Base-by-base conservation (phyloP, 371 early-diverging fungal genomes). In the Rhizopus microsporus region DNA sequence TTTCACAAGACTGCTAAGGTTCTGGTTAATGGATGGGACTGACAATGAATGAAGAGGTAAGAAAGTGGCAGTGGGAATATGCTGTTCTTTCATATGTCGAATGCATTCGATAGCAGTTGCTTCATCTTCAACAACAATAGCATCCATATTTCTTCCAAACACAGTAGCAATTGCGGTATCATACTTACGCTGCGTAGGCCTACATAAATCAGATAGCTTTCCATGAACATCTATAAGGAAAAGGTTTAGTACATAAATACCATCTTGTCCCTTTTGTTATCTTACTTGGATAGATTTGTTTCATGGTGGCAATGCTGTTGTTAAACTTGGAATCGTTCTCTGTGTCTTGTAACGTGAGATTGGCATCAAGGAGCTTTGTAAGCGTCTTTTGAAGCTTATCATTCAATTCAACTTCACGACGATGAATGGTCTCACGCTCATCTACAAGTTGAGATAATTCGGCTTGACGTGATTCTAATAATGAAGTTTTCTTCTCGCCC, bases 161-260 rank as follows among this genome's bases (percentile, higher is more conserved):
- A 86, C 83, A 8, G 88, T 86, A 0, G 93, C 85, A 2, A 98
- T 82, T 3, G 97, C 93, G 0, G 80, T 69, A 38, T 96, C 94
- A 74, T 96, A 98, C 69, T 93, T 95, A 47, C 94, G 80, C 70
- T 98, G 95, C 10, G 85, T 93, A 2, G 99, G 98, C 59, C 85
- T 83, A 74, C 96, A 92, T 32, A 99, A 78, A 72, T 99, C 97
- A 1, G 86, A 60, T 30, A 99, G 63, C 34, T 93, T 85, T 3
- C 99, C 99, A 68, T 93, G 86, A 3, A 99, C 97, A 31, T 59
- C 54, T 59, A 1, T 16, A 38, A 7, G 9, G 31, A 45, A 7
- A 35, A 23, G 17, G 31, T 33, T 3, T 37, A 51, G 29, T 23
- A 46, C 3, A 8, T 17, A 2, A 6, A 7, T 30, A 30, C 29